Base-by-base conservation (phyloP, 1,139 yeast species). In the Pichia sp. region DNA sequence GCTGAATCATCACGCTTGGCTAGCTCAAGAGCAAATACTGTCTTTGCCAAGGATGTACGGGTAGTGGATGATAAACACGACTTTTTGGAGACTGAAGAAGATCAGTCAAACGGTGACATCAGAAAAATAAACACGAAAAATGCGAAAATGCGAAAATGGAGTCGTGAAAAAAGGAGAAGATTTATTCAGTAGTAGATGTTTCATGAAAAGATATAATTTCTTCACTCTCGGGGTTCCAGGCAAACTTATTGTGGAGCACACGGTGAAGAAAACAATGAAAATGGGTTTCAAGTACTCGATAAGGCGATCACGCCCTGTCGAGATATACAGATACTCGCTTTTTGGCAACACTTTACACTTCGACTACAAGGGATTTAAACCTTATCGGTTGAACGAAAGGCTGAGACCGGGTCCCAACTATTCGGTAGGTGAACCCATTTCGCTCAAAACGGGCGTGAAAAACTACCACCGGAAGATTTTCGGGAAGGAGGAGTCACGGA, bases 251-350 rank as follows among this genome's bases (percentile, higher is more conserved):
- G 24, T 20, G 24, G 24, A 20, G 24, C 24, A 20, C 24, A 20
- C 24, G 24, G 34, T 31, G 34, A 4, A 31, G 12, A 31, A 31
- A 2, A 31, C 9, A 31, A 31, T 31, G 9, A 9, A 42, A 27
- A 48, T 48, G 50, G 27, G 12, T 36, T 6, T 24, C 5, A 38
- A 41, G 4, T 48, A 48, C 36, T 40, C 50, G 6, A 36, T 41
- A 2, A 3, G 14, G 17, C 9, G 14, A 7, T 24, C 38, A 17
- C 33, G 55, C 4, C 52, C 55, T 20, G 36, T 33, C 1, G 55
- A 52, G 27, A 52, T 52, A n/a, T 52, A 38, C 36, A 36, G 55
- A 36, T 53, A 53, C 16, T 45, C 52, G 4, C n/a, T 52, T n/a
- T 9, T n/a, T 10, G 34, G 20, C 24, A 33, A 44, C 7, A 6